Conservation (phyloP, 2,329 filamentous ascomycete species). For the Hypoxylon sp. region DNA sequence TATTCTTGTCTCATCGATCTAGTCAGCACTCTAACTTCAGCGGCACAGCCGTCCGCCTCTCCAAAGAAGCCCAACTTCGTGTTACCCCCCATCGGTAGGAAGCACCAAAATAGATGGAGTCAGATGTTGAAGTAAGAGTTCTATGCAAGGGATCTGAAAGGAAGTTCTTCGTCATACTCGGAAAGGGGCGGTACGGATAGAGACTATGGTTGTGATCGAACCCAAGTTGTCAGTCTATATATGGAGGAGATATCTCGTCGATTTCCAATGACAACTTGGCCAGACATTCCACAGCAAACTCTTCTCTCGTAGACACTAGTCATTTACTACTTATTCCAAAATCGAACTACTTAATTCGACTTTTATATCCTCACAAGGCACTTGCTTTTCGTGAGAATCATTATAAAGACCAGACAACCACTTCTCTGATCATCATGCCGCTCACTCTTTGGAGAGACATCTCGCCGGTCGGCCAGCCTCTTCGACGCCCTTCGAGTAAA, state of each 20-base stretch:
- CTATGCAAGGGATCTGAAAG: neutral
- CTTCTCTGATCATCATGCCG: conserved; percentile 45
- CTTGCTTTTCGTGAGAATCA: conserved; percentile 11
- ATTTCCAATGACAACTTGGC: neutral
- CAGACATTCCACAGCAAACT: conserved; percentile 7
- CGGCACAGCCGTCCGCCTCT: conserved; percentile 20
- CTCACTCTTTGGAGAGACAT: conserved; percentile 55
- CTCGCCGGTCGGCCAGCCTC: conserved; percentile 50
- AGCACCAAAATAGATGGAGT: conserved; percentile 22
- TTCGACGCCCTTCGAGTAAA: conserved; percentile 48
- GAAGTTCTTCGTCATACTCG: neutral
- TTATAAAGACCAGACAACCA: conserved; percentile 13
- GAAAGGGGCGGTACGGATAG: neutral
- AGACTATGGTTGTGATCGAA: neutral
- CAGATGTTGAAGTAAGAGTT: conserved; percentile 17
- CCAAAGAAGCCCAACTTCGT: conserved; percentile 16
- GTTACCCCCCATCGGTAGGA: conserved; percentile 1
- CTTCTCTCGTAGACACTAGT: conserved; percentile 19
- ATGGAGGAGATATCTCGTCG: neutral
- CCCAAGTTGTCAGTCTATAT: neutral
- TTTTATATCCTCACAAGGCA: conserved; percentile 7
- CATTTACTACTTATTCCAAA: neutral
- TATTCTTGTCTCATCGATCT: conserved; percentile 7
- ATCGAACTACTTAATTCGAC: neutral
- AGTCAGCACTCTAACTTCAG: conserved; percentile 36